Conservation (phyloP, 257 asterid genomes). For the Plectranthus barbatus region DNA sequence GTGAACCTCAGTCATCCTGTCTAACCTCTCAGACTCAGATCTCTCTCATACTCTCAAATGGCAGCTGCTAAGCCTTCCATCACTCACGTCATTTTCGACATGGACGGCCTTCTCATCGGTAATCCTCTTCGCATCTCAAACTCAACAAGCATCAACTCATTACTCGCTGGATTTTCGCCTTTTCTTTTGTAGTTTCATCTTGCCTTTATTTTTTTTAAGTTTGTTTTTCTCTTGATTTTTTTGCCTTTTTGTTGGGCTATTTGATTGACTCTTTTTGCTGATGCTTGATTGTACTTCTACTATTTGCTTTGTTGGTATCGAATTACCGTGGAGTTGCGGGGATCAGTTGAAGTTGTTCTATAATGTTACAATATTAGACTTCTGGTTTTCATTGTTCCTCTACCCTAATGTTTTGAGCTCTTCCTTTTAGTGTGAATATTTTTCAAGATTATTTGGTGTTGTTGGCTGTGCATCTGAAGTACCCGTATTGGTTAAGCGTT, state of each 20-base stretch:
- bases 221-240: neutral
- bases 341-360: neutral
- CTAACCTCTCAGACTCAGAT: constrained; percentile 9
- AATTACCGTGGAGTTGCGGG: neutral
- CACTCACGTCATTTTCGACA: constrained; percentile 88
- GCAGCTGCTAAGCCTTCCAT: constrained; percentile 42
- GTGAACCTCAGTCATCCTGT: neutral
- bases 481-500: neutral
- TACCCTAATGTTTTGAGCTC: too few relatives aligned
- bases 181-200: neutral
- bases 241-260: neutral
- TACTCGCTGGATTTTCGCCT: neutral
- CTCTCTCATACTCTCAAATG: constrained; percentile 28
- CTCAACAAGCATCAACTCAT: neutral
- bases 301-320: neutral
- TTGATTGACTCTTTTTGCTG: neutral
- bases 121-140: constrained; percentile 6
- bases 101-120: constrained; percentile 97
- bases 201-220: neutral
- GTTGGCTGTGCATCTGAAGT: neutral
- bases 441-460: neutral
- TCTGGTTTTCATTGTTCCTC: neutral
- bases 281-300: neutral
- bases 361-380: neutral
- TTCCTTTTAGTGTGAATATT: neutral